These are phyloP conservation scores for Trapa bicornis DNA, from an alignment of 345 rosid genomes.

Conservation along the genomic window DNA sequence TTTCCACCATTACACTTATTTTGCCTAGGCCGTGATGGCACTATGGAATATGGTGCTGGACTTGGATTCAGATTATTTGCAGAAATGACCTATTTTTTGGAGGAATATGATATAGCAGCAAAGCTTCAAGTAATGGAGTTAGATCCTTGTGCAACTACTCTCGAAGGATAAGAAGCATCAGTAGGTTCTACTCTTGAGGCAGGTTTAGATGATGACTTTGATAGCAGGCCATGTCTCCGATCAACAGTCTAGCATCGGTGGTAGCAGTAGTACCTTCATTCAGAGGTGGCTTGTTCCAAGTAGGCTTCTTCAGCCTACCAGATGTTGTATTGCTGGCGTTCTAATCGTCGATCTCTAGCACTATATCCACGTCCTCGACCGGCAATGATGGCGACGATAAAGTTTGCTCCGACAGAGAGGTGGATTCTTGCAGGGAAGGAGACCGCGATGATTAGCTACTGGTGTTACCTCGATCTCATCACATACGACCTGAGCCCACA, in stretches of 20 bases:
- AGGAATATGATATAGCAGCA: slow-evolving; percentile 11
- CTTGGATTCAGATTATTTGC: slow-evolving; percentile 23
- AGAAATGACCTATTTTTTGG: slow-evolving; percentile 17
- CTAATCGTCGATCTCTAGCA: slow-evolving; percentile 19
- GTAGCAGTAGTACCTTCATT: slow-evolving; percentile 2
- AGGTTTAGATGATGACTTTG: slow-evolving; percentile 29
- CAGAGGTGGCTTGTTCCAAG: slow-evolving; percentile 40
- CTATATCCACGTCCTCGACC: slow-evolving; percentile 13
- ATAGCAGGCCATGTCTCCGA: slow-evolving; percentile 61
- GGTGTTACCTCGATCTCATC: slow-evolving; percentile 20
- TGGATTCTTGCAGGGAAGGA: slow-evolving; percentile 14
- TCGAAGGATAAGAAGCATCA: slow-evolving; percentile 18
- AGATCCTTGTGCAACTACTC: slow-evolving; percentile 29
- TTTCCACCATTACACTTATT: slow-evolving; percentile 21
- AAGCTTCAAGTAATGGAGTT: slow-evolving; percentile 26
- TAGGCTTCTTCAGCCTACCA: slow-evolving; percentile 27
- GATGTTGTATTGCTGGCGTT: slow-evolving; percentile 22
- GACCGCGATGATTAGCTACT: slow-evolving; percentile 8
- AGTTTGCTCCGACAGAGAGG: slow-evolving; percentile 10
- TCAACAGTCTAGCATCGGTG: slow-evolving; percentile 32
- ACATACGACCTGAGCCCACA: slow-evolving; percentile 31
- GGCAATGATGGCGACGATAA: slow-evolving; percentile 14
- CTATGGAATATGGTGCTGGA: slow-evolving; percentile 17
- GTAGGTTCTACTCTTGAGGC: slow-evolving; percentile 28
- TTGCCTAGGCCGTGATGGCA: slow-evolving; percentile 22